Conservation (phyloP, 331 rosid genomes). For the Arachis monticola region DNA sequence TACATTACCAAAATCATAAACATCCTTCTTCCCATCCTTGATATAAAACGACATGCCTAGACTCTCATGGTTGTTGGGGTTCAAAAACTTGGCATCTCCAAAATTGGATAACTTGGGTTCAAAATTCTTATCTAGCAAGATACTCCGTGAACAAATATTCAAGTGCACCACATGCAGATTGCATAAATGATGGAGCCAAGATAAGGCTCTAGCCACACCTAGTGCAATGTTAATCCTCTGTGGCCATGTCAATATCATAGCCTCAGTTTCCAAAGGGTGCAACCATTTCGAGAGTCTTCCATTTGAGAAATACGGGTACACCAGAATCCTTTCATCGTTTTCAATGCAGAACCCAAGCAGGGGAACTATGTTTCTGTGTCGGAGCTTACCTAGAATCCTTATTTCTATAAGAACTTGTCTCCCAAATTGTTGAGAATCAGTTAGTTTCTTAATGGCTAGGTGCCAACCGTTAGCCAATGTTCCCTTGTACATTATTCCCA, state of each 20-base stretch:
- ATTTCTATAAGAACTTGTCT: conserved; percentile 31
- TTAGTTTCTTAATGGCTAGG: conserved; percentile 38
- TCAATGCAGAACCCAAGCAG: conserved; percentile 38
- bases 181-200: conserved; percentile 38
- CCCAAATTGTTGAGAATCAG: neutral
- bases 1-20: conserved; percentile 43
- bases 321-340: conserved; percentile 30
- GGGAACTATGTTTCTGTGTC: conserved; percentile 41
- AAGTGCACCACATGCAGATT: conserved; percentile 35
- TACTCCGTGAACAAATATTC: conserved; percentile 11
- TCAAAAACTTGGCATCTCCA: conserved; percentile 42
- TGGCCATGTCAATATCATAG: conserved; percentile 42
- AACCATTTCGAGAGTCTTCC: conserved; percentile 51
- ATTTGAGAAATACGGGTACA: conserved; percentile 38
- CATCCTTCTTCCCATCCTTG: conserved; percentile 31
- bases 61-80: conserved; percentile 4
- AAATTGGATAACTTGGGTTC: conserved; percentile 47
- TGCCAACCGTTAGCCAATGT: conserved; percentile 21
- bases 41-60: conserved; percentile 2
- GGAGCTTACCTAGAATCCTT: conserved; percentile 28
- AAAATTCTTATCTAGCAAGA: conserved; percentile 40
- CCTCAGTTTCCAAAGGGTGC: conserved; percentile 33
- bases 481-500: conserved; percentile 46
- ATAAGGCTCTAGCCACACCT: conserved; percentile 40
- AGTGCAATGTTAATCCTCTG: conserved; percentile 40